Base-by-base conservation (phyloP, 1,284 basidiomycete species). In the Ganoderma lingzhi region DNA sequence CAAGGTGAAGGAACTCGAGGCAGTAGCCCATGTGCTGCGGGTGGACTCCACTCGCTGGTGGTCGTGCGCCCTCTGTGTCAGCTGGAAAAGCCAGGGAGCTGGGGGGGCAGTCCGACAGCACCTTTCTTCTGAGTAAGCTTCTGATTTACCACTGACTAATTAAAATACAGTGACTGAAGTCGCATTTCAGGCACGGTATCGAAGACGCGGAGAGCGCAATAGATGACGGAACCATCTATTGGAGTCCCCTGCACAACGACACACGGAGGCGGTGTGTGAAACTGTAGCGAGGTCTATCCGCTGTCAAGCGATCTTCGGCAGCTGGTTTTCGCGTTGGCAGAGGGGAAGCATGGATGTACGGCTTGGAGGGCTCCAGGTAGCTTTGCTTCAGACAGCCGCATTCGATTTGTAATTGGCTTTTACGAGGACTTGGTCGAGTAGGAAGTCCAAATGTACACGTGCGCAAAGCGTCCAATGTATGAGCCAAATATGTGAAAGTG, bases 1-100 rank as follows among this genome's bases (percentile, higher is more conserved):
- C 8, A 37, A 15, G 9, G 62, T 63, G n/a, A 48, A 53, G 48
- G 35, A 53, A 8, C 62, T 41, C 35, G 62, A 63, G 39, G 62
- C 48, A 9, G 17, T 19, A 10, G 48, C 62, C 15, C 62, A 63
- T 17, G 23, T 15, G 3, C 32, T 39, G n/a, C 35, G 19, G 35
- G 10, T 41, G 32, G 62, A 53, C 62, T 28, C 12, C 2, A 15
- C 30, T 17, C 32, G 30, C 19, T 35, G 44, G 17, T 63, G 62
- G 62, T 44, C 62, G 30, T 63, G 62, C 6, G 45, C 45, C 1
- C 48, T 45, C n/a, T 63, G 62, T 30, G 30, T 41, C 3, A 23
- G 9, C 5, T 30, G 45, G n/a, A 17, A 51, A 15, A 35, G 28
- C 6, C 17, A n/a, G 28, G 45, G 19, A n/a, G 32, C 15, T 3